A percentile compares a stretch with the other conserved stretches of the same genome.
phyloP scores from a whole-genome alignment of 306 rosid species.

The Medicago truncatula region MtrunA17r5.0-ANR NC_053044.1:8914001-8914500 shows the following conservation, averaged over 20 bases:
- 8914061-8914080: conserved; percentile 94
- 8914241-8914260: conserved; percentile 91
- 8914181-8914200: conserved; percentile 80
- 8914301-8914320: conserved; percentile 28
- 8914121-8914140: conserved; percentile 65
- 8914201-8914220: conserved; percentile 72
- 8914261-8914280: conserved; percentile 80
- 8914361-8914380: conserved; percentile 9
- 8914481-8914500: conserved; percentile 88
- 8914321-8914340: conserved; percentile 7
- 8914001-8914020: conserved; percentile 86
- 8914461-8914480: conserved; percentile 91
- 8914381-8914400: conserved; percentile 76
- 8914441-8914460: conserved; percentile 86
- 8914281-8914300: conserved; percentile 50
- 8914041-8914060: conserved; percentile 86
- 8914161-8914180: conserved; percentile 94
- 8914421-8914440: conserved; percentile 89
- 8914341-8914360: conserved; percentile 16
- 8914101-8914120: conserved; percentile 79
- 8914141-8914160: conserved; percentile 81
- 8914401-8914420: conserved; percentile 74
- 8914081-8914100: conserved; percentile 88
- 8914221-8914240: conserved; percentile 57
- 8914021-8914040: conserved; percentile 83